Base-by-base conservation (phyloP, 2,329 filamentous ascomycete genomes). In the Aureobasidium vineae region DNA sequence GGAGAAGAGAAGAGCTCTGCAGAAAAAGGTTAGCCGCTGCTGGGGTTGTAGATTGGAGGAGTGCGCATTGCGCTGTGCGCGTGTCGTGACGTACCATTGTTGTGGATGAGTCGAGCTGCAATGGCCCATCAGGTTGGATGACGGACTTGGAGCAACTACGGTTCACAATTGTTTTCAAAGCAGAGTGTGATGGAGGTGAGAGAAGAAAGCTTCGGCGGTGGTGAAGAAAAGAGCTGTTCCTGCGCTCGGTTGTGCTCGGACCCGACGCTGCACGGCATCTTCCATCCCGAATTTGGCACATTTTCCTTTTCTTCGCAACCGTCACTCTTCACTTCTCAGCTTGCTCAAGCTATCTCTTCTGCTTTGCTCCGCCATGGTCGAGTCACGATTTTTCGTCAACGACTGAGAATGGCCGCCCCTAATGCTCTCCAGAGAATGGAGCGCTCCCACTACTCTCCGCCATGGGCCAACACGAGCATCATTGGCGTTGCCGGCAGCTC, bases 401-500 rank as follows among this genome's bases (percentile, higher is more conserved):
- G 40, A 66, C 50, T 66, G 59, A 66, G 28, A 1, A 66, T 66
- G 64, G 54, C 53, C 52, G 64, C 16, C 63, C 54, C 33, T 23
- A 52, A 31, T 5, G 28, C 54, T 23, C 54, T 68, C 52, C 56
- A 63, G 38, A 61, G 63, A 45, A 68, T 69, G 65, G 66, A 74
- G 53, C 71, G 76, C 70, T 88, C 87, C 70, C 90, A 92, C 72
- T 99, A 98, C 79, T 90, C 89, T 69, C 95, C 95, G 68, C 95
- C 95, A 77, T 99, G 95, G 95, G 91, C 90, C 61, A 90, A 98
- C 79, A 88, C 97, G 72, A 94, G 91, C 80, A 97, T 99, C 73
- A 97, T 99, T 76, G 95, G 92, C 60, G 90, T 99, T 72, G 94
- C 95, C 70, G 95, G 95, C 43, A 95, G 91, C 78, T 98, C 94